Evolutionary conservation across 495 filamentous ascomycete genomes (phyloP).

Genomic region (Hyaloscypha bicolor): DNA sequence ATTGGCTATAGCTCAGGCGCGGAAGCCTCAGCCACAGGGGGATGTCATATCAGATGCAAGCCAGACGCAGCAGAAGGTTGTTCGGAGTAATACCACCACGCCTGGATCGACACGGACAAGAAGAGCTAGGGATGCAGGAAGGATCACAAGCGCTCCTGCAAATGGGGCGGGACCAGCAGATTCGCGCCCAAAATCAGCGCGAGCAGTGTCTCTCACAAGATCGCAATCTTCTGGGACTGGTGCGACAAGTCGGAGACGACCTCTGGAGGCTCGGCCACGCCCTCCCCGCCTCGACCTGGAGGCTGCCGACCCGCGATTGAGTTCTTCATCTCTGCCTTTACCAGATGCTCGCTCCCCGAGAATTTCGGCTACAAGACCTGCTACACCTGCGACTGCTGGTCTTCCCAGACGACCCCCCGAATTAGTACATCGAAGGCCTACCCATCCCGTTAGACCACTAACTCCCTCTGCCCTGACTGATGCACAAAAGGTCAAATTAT

Average conservation of each 20-base stretch:
- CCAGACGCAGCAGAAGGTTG: conserved; percentile 38
- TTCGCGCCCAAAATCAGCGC: conserved; percentile 19
- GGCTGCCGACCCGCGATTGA: conserved; percentile 53
- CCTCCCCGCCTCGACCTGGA: conserved; percentile 44
- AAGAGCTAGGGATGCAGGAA: conserved; percentile 38
- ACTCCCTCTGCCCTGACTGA: conserved; percentile 56
- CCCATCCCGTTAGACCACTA: conserved; percentile 47
- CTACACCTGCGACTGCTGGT: conserved; percentile 53
- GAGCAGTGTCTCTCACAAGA: conserved; percentile 26
- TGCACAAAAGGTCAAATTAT: conserved; percentile 59
- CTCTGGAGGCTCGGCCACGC: conserved; percentile 33
- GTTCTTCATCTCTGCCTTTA: conserved; percentile 65
- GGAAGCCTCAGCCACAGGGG: conserved; percentile 61
- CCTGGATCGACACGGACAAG: conserved; percentile 32
- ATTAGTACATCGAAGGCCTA: conserved; percentile 45
- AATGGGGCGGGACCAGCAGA: conserved; percentile 9
- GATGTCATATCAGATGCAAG: conserved; percentile 57
- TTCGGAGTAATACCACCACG: conserved; percentile 64
- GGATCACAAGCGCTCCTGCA: conserved; percentile 28
- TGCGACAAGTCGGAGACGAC: conserved; percentile 28
- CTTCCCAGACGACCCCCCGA: conserved; percentile 46
- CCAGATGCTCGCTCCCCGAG: conserved; percentile 57
- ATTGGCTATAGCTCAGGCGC: conserved; percentile 71
- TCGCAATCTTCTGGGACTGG: conserved; percentile 30
- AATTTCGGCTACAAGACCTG: conserved; percentile 43